These are phyloP conservation scores for Petunia axillaris DNA, from an alignment of 257 asterid species.

Conservation along the genomic window DNA sequence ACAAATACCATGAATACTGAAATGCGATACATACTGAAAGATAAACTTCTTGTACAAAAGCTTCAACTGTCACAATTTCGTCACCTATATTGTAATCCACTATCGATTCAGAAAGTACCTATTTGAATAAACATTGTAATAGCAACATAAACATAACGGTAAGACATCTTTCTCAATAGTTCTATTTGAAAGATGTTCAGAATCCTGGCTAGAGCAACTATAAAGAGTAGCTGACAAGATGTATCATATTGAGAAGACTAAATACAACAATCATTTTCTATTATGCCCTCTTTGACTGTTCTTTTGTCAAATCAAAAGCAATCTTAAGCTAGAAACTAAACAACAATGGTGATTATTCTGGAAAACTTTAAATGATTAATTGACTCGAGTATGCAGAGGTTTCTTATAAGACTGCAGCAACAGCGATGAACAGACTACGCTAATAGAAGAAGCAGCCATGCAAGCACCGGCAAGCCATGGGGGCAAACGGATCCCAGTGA, in stretches of 20 bases:
- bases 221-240: neutral
- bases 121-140: neutral
- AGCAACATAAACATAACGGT: neutral
- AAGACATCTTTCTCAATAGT: neutral
- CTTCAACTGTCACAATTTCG: too few relatives aligned
- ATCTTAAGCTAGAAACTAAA: neutral
- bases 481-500: slow-evolving; percentile 78
- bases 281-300: neutral
- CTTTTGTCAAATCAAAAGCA: neutral
- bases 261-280: slow-evolving; percentile 7
- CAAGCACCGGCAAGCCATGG: slow-evolving; percentile 99
- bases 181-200: slow-evolving; percentile 3
- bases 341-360: slow-evolving; percentile 4
- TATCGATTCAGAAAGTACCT: too few relatives aligned
- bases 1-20: too few relatives aligned
- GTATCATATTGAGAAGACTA: neutral
- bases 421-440: slow-evolving; percentile 87
- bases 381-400: slow-evolving; percentile 49
- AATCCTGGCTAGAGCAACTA: neutral
- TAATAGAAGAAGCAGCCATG: slow-evolving; percentile 95
- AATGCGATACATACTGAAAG: too few relatives aligned
- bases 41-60: too few relatives aligned
- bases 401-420: slow-evolving; percentile 79
- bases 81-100: too few relatives aligned
- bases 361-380: neutral